phyloP scores from a whole-genome alignment of 78 protist genomes.

The Pigoraptor vietnamica region DNA sequence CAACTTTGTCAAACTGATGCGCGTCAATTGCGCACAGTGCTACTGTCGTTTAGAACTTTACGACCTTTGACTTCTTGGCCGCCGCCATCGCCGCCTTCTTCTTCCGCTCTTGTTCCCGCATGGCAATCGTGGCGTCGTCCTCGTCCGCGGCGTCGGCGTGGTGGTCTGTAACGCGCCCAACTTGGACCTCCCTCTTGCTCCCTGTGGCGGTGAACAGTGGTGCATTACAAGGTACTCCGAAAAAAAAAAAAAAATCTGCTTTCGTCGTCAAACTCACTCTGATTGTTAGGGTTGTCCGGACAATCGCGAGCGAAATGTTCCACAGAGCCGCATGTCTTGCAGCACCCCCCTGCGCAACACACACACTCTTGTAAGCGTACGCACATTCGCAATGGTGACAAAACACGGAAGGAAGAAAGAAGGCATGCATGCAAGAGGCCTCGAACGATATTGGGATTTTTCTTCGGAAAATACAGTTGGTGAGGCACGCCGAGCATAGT shows the following conservation, averaged over 20 bases:
- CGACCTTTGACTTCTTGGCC: background rate
- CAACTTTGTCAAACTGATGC: too few species aligned
- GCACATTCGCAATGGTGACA: too few species aligned
- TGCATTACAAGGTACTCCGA: too few species aligned
- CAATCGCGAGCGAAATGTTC: conserved; percentile 9
- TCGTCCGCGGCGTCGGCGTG: background rate
- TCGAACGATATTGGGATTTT: too few species aligned
- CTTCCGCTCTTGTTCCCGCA: background rate
- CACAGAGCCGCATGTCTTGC: background rate
- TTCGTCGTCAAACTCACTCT: background rate
- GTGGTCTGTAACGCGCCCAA: background rate
- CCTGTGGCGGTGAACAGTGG: background rate
- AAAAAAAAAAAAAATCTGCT: too few species aligned
- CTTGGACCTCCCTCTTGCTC: background rate
- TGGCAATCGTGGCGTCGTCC: background rate
- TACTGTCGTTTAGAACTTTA: too few species aligned
- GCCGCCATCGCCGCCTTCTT: background rate
- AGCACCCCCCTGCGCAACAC: conserved; percentile 6
- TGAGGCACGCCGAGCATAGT: too few species aligned
- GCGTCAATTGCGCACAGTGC: too few species aligned
- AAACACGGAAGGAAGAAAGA: too few species aligned
- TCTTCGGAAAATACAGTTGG: too few species aligned
- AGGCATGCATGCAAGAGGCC: too few species aligned
- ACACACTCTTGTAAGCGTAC: too few species aligned
- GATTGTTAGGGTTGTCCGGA: background rate